phyloP scores from a whole-genome alignment of 2,329 filamentous ascomycete genomes.

The Volutella citrinella region DNA sequence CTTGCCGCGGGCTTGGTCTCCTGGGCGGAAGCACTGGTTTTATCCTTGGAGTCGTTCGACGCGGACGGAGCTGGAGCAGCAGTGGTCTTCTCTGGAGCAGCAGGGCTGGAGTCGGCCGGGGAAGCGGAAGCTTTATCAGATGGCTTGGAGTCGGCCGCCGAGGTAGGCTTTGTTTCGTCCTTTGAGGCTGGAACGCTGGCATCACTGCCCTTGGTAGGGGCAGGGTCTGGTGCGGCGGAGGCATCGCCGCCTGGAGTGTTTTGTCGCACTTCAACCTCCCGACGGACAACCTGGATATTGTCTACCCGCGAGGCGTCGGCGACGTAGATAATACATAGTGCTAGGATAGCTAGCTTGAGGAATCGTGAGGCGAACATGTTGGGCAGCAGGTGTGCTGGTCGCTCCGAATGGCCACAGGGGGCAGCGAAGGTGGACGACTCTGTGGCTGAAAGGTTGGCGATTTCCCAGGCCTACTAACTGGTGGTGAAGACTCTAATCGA shows the following conservation, averaged over 20 bases:
- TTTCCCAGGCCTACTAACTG: too few species aligned
- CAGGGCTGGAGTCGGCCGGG: slow-evolving; percentile 7
- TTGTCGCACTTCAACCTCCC: slow-evolving; percentile 18
- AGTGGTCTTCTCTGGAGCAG: slow-evolving; percentile 10
- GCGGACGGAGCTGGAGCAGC: slow-evolving; percentile 11
- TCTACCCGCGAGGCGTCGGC: slow-evolving; percentile 41
- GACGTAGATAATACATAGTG: slow-evolving; percentile 44
- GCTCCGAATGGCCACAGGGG: too few species aligned
- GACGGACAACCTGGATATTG: slow-evolving; percentile 16
- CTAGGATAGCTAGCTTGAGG: slow-evolving; percentile 46
- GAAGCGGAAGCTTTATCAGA: not conserved
- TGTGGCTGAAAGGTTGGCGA: not conserved
- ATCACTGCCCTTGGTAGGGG: slow-evolving; percentile 1
- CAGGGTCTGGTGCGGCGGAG: slow-evolving; percentile 9
- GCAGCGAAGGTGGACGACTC: not conserved
- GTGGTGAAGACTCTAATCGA: slow-evolving; percentile 3
- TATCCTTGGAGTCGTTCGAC: slow-evolving; percentile 7
- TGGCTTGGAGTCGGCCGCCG: not conserved
- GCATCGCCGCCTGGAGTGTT: slow-evolving; percentile 15
- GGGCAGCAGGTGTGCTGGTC: too few species aligned
- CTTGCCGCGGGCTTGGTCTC: slow-evolving; percentile 11
- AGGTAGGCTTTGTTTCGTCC: not conserved
- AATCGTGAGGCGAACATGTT: slow-evolving; percentile 47
- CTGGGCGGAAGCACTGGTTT: slow-evolving; percentile 12
- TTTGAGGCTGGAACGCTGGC: not conserved